Evolutionary conservation across 495 filamentous ascomycete species (phyloP), one percentile per base, ranked within the genome.

Genomic region (Penicillium desertorum): DNA sequence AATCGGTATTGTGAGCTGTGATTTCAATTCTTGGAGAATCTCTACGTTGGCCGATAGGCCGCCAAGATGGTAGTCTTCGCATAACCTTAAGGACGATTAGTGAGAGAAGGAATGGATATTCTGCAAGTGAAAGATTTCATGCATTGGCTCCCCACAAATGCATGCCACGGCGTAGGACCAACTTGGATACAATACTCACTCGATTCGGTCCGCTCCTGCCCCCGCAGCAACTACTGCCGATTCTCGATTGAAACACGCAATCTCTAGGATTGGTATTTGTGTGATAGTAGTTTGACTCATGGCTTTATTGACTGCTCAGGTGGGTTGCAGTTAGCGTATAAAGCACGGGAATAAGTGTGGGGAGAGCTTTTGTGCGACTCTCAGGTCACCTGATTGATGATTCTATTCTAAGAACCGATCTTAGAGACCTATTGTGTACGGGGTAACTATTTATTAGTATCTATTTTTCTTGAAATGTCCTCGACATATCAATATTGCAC

Each of bases 141-240:
- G 7, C 32, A 9, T 14, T 1, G 4, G 37, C 0, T 19, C 7
- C n/a, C 6, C 10, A 2, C n/a, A 42, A 12, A 43, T 43, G n/a
- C 19, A 22, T 16, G 34, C 12, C 34, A 34, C 30, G 12, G 29
- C 10, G 30, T 2, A 32, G 30, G 10, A 3, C 30, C 10, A 14
- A 34, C 30, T 12, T 34, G 30, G 16, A 37, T 17, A 39, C 10
- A 46, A 43, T 22, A 68, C 67, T 60, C 39, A 71, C 64, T 83
- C 81, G 43, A 83, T 79, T 2, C 81, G 71, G 65, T 76, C 68
- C 22, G 79, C 80, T 7, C 74, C 76, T 9, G 67, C 66, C 27
- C 60, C 29, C 7, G 66, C 65, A 25, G 81, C 80, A 23, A 66
- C 60, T 9, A 77, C 29, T 0, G 75, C 81, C 2, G 78, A 79